A percentile compares a stretch with the other conserved stretches of the same genome.
phyloP scores from a whole-genome alignment of 2,329 filamentous ascomycete species.

The Neopestalotiopsis rosae region DNA sequence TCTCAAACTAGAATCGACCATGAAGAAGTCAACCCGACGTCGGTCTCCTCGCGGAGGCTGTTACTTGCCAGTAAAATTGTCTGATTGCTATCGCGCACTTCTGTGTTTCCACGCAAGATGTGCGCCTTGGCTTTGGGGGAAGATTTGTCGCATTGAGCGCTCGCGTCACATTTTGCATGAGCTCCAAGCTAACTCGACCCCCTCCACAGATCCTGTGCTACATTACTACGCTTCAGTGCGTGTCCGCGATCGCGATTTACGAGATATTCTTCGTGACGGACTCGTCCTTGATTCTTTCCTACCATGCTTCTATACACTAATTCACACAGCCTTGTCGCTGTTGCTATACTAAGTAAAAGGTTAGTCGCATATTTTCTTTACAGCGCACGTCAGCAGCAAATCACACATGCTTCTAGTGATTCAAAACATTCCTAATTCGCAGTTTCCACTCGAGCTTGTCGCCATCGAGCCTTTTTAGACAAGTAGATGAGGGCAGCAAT shows the following conservation, averaged over 20 bases:
- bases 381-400: constrained; percentile 16
- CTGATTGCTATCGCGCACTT: constrained; percentile 55
- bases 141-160: not conserved
- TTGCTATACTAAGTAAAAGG: constrained; percentile 17
- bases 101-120: not conserved
- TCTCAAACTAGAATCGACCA: constrained; percentile 85
- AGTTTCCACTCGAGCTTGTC: constrained; percentile 84
- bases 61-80: constrained; percentile 92
- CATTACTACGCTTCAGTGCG: not conserved
- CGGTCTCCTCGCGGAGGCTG: constrained; percentile 71
- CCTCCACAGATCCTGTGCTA: not conserved
- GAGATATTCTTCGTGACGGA: too few relatives aligned
- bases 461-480: constrained; percentile 56
- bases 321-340: too few relatives aligned
- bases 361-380: constrained; percentile 26
- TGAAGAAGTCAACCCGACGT: constrained; percentile 74
- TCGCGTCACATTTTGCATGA: constrained; percentile 6
- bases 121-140: not conserved
- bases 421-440: constrained; percentile 83
- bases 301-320: too few relatives aligned
- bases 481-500: constrained; percentile 68
- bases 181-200: not conserved
- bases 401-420: constrained; percentile 5
- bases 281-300: too few relatives aligned
- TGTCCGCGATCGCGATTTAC: too few relatives aligned